Evolutionary conservation across 805 yeast species (phyloP).

Genomic region (Scheffersomyces coipomensis): DNA sequence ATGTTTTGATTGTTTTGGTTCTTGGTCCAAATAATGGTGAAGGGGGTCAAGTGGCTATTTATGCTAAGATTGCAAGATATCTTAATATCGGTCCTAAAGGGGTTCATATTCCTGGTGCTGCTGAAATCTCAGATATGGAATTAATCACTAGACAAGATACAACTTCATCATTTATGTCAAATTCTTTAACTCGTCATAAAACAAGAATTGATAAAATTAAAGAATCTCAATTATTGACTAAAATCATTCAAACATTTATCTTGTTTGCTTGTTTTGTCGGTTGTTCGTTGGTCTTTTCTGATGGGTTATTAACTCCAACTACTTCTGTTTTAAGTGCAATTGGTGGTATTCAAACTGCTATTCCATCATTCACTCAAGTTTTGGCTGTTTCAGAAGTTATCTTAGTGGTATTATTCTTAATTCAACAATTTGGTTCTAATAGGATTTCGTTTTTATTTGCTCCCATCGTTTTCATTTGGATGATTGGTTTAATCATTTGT

Average conservation of each 20-base stretch:
- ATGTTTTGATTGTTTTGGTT: conserved; percentile 45
- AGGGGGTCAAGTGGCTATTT: conserved; percentile 64
- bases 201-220: conserved; percentile 13
- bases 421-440: conserved; percentile 51
- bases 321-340: conserved; percentile 59
- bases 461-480: conserved; percentile 55
- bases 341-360: conserved; percentile 54
- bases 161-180: conserved; percentile 21
- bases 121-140: conserved; percentile 26
- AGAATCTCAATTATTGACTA: conserved; percentile 22
- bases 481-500: conserved; percentile 39
- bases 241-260: conserved; percentile 28
- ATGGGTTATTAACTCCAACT: conserved; percentile 63
- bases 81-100: conserved; percentile 47
- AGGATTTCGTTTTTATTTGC: conserved; percentile 49
- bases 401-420: conserved; percentile 41
- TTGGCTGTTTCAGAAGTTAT: conserved; percentile 51
- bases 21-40: conserved; percentile 59
- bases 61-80: conserved; percentile 53
- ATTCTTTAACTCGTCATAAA: conserved; percentile 12
- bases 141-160: conserved; percentile 38
- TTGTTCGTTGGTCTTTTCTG: conserved; percentile 55
- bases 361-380: conserved; percentile 42
- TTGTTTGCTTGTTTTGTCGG: conserved; percentile 46
- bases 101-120: conserved; percentile 40